Evolutionary conservation across 2,329 filamentous ascomycete genomes (phyloP), one percentile per base, ranked within the genome.

Genomic region (Fusarium sp.): DNA sequence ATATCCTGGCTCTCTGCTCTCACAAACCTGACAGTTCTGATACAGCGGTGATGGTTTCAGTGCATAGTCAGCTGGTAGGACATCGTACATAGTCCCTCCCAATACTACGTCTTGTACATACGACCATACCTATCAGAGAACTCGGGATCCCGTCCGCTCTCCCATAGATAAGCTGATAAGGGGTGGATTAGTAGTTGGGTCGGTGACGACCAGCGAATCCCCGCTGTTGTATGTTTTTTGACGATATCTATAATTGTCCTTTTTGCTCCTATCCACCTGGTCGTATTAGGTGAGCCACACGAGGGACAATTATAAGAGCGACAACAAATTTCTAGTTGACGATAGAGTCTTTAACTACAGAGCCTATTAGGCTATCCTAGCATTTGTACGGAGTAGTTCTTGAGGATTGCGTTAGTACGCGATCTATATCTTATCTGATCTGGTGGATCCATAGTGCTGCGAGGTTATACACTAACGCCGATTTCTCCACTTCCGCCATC

Each of bases 341-440:
- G 8, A 11, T 5, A 18, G 15, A 42, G 12, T 42, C n/a, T 9
- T 18, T 5, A 4, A 18, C n/a, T 18, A 29, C 27, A 10, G 27
- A 27, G 27, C 7, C 5, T 27, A 5, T 6, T 27, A 27, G 5
- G 27, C 27, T 27, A 27, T 27, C 27, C 27, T 27, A 27, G 27
- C 12, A 33, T 33, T 11, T 18, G 2, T 11, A n/a, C n/a, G n/a
- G n/a, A n/a, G n/a, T n/a, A 12, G 5, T 31, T 15, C 7, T 33
- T 12, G 3, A 18, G 6, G 18, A n/a, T 12, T 4, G 1, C 4
- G 8, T 31, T 33, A 23, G 21, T n/a, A 3, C 0, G 5, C 10
- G 16, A 49, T 49, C 21, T 49, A 27, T 33, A 49, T 49, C 46
- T 49, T 31, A 49, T 49, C 46, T 7, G 27, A 49, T 49, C 46